Base-by-base conservation (phyloP, 257 asterid genomes). In the Forsythia viridissima region DNA sequence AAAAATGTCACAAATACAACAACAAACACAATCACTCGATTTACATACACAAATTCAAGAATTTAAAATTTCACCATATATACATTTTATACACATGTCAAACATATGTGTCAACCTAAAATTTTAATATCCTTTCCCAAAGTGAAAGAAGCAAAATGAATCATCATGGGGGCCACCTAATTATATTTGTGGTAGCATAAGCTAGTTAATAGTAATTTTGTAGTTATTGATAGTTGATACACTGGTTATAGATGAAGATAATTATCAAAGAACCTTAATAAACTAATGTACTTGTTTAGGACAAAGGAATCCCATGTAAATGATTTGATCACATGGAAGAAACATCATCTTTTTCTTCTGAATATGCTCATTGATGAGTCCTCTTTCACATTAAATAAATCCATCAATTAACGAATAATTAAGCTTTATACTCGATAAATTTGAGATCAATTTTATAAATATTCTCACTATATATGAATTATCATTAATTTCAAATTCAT, bases 271-370 rank as follows among this genome's bases (percentile, higher is more conserved):
- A 52, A 70, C 20, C 42, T 21, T 10, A 77, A 69, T 78, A 78
- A 77, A 71, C 71, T 37, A 70, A 38, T 70, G 71, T 55, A 55
- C n/a, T 39, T 73, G 72, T 38, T 21, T 44, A 61, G 74, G 79
- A 73, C 59, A 73, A 11, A 46, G 68, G 30, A 59, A 72, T 44
- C 79, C 79, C 70, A 73, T 79, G 76, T 30, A 73, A 72, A 79
- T 79, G 78, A 79, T 79, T 79, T 79, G 79, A 41, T 79, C 82
- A 79, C 82, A 79, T 79, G 82, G 70, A 36, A 69, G 24, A 69
- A 12, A 38, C 75, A 5, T 66, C 70, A 68, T n/a, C 67, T 34
- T 77, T 68, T 67, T 38, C 80, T 43, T 38, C 52, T 13, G 24
- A 6, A 57, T 57, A 6, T n/a, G 66, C 66, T 2, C 34, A 57